These are phyloP conservation scores for Echria macrotheca DNA, from an alignment of 495 filamentous ascomycete genomes.

Conservation along the genomic window DNA sequence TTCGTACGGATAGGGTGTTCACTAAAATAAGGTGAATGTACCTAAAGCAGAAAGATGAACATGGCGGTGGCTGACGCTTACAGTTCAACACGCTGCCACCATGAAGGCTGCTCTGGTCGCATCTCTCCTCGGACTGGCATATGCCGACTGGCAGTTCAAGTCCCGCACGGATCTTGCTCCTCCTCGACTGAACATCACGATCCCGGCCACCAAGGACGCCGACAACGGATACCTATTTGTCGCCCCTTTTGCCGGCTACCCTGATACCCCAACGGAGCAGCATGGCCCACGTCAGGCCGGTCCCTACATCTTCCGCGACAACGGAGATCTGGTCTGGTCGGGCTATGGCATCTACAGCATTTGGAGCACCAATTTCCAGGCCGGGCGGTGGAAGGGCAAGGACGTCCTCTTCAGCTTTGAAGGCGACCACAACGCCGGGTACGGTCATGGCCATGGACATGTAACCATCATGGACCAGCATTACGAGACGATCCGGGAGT, in stretches of 20 bases:
- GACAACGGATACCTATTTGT: conserved; percentile 51
- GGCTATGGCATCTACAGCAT: conserved; percentile 51
- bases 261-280: conserved; percentile 34
- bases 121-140: conserved; percentile 22
- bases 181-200: conserved; percentile 52
- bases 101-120: conserved; percentile 32
- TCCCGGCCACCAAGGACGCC: conserved; percentile 42
- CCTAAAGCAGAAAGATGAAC: conserved; percentile 36
- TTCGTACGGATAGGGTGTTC: no score
- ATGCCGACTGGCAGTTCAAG: conserved; percentile 52
- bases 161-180: conserved; percentile 53
- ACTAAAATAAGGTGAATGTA: conserved; percentile 54
- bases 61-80: conserved; percentile 38
- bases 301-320: conserved; percentile 51
- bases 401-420: conserved; percentile 51
- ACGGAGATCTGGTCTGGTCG: conserved; percentile 52
- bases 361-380: conserved; percentile 44
- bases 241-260: conserved; percentile 47
- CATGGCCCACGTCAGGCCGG: conserved; percentile 51
- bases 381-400: conserved; percentile 44
- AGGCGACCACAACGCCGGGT: conserved; percentile 48
- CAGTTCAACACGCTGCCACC: conserved; percentile 23
- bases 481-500: conserved; percentile 50
- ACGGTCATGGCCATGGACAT: conserved; percentile 51
- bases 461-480: conserved; percentile 46